Percentiles rank a stretch among this genome's conserved stretches.
Evolutionary conservation across 2,329 filamentous ascomycete genomes (phyloP).

Genomic region (Ceratocystis variospora): DNA sequence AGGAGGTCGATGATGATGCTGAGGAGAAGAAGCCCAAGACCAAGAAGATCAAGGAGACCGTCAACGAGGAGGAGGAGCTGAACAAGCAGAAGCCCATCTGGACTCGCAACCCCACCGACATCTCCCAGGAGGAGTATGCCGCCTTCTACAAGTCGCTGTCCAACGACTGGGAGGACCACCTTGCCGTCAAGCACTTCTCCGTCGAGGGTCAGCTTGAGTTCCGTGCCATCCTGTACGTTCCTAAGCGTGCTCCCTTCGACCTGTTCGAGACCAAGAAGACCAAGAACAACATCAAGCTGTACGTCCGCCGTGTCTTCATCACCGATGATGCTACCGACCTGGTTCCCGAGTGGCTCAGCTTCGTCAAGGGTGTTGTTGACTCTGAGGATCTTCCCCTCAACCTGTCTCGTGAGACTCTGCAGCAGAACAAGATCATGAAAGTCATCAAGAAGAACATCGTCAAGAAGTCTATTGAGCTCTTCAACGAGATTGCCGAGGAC

Average conservation of each 20-base stretch:
- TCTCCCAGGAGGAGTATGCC: constrained; percentile 90
- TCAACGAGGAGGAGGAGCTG: constrained; percentile 97
- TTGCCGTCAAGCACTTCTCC: constrained; percentile 99
- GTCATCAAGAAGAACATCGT: constrained; percentile 99
- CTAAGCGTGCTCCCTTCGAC: constrained; percentile 98
- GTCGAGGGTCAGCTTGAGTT: constrained; percentile 99
- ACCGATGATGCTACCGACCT: constrained; percentile 98
- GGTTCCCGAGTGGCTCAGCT: constrained; percentile 98
- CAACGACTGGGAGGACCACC: constrained; percentile 99
- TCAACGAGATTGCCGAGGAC: constrained; percentile 97
- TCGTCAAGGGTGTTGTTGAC: constrained; percentile 99
- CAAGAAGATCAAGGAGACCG: constrained; percentile 98
- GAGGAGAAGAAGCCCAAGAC: constrained; percentile 92
- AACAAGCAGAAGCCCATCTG: constrained; percentile 99
- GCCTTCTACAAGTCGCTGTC: constrained; percentile 99
- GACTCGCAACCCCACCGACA: constrained; percentile 95
- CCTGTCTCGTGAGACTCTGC: constrained; percentile 98
- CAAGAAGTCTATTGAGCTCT: constrained; percentile 99
- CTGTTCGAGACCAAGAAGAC: constrained; percentile 99
- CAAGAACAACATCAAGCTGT: constrained; percentile 99
- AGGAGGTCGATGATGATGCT: constrained; percentile 82
- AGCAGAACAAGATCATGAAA: constrained; percentile 99
- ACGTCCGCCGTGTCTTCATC: constrained; percentile 99
- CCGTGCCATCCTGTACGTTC: constrained; percentile 98
- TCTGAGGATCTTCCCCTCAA: constrained; percentile 99